Evolutionary conservation across 1,139 yeast genomes (phyloP).

Genomic region (Zygoascus sp.): DNA sequence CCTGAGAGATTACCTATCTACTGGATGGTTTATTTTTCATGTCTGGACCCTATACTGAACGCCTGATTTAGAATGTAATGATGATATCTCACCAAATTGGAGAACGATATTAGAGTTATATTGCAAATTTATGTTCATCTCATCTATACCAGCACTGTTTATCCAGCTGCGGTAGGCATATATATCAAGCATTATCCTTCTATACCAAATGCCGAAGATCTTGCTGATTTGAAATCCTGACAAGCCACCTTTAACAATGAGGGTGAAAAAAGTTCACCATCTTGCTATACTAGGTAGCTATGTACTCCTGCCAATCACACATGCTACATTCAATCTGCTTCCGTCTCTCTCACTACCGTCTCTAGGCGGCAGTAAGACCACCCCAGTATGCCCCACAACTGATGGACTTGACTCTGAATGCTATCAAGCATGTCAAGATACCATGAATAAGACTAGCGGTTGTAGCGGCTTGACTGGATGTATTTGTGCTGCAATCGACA

Average conservation of each 20-base stretch:
- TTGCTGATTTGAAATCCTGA: background rate
- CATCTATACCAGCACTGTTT: background rate
- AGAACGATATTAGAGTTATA: background rate
- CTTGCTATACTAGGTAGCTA: conserved; percentile 5
- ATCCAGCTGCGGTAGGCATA: background rate
- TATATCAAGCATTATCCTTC: background rate
- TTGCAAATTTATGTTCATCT: background rate
- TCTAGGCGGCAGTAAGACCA: conserved; percentile 9
- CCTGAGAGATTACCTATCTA: no score
- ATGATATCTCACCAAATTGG: background rate
- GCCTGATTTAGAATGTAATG: no score
- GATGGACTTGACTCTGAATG: conserved; percentile 20
- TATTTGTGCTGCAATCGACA: background rate
- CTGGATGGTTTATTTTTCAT: no score
- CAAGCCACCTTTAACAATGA: background rate
- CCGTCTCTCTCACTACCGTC: no score
- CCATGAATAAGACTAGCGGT: conserved; percentile 17
- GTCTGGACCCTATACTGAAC: no score
- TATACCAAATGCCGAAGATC: background rate
- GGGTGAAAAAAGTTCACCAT: background rate
- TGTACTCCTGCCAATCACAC: conserved; percentile 4
- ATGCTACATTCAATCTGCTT: conserved; percentile 13
- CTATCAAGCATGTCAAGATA: conserved; percentile 25
- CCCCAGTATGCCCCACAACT: conserved; percentile 8
- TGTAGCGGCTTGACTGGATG: conserved; percentile 17